Evolutionary conservation across 371 early-diverging fungal species (phyloP).

Genomic region (Smittium mucronatum): DNA sequence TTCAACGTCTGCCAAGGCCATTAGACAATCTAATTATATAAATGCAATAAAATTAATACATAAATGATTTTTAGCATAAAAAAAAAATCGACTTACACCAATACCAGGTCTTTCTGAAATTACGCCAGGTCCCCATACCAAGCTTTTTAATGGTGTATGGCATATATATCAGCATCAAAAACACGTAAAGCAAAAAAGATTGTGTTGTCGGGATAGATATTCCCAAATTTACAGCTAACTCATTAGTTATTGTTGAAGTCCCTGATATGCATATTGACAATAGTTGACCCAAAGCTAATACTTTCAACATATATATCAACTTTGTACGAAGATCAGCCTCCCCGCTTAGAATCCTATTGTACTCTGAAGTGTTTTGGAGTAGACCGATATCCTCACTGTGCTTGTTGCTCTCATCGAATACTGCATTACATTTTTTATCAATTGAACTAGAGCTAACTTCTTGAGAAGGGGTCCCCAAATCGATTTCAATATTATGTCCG

Average conservation of each 20-base stretch:
- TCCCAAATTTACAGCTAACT: conserved; percentile 37
- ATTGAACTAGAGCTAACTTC: no score
- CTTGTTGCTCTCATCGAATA: no score
- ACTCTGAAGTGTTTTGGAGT: not conserved
- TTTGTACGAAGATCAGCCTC: not conserved
- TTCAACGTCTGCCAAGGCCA: conserved; percentile 59
- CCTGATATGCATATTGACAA: conserved; percentile 59
- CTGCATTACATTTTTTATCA: no score
- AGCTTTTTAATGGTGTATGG: conserved; percentile 40
- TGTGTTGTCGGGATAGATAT: conserved; percentile 54
- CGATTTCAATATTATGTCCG: no score
- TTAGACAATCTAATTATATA: conserved; percentile 29
- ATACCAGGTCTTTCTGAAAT: conserved; percentile 39
- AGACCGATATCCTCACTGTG: not conserved
- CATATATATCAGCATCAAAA: conserved; percentile 50
- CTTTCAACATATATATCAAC: not conserved
- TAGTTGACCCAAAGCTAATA: conserved; percentile 39
- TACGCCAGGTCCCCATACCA: conserved; percentile 34
- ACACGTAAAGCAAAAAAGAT: conserved; percentile 49
- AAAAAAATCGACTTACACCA: conserved; percentile 24
- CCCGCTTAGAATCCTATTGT: not conserved
- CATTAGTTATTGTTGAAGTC: conserved; percentile 43
- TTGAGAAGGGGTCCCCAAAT: no score
- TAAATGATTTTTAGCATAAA: not conserved
- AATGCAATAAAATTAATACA: conserved; percentile 2